A percentile compares a stretch with the other conserved stretches of the same genome.
Conservation (phyloP, 208 protist species). For the Leishmania braziliensis region DNA sequence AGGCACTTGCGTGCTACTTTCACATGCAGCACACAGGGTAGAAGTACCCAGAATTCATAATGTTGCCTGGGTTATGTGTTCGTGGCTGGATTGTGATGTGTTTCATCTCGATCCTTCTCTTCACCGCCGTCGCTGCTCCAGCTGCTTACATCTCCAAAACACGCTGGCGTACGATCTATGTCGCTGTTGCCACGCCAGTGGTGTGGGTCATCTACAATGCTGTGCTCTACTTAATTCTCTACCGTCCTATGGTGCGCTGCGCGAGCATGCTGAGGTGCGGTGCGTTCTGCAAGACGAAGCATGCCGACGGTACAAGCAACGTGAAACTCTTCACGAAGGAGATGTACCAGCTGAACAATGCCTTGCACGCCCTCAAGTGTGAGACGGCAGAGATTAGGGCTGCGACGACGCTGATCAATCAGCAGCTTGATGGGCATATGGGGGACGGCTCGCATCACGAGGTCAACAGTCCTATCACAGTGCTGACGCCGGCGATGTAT, state of each 20-base stretch:
- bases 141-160: slow-evolving; percentile 42
- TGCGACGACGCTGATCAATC: slow-evolving; percentile 21
- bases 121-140: slow-evolving; percentile 60
- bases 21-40: background rate
- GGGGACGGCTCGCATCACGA: background rate
- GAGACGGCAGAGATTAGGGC: slow-evolving; percentile 33
- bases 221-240: slow-evolving; percentile 57
- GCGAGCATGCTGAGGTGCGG: slow-evolving; percentile 39
- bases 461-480: background rate
- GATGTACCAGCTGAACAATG: slow-evolving; percentile 55
- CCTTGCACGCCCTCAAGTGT: slow-evolving; percentile 35
- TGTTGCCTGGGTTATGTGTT: slow-evolving; percentile 24
- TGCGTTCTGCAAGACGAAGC: slow-evolving; percentile 27
- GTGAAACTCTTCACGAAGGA: slow-evolving; percentile 54
- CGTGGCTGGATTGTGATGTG: slow-evolving; percentile 63
- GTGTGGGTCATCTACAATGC: slow-evolving; percentile 56
- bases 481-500: background rate
- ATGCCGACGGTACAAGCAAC: slow-evolving; percentile 15
- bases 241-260: slow-evolving; percentile 46
- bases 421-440: slow-evolving; percentile 2
- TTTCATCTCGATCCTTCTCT: slow-evolving; percentile 44
- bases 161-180: slow-evolving; percentile 52
- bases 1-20: background rate
- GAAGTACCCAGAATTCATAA: background rate
- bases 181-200: slow-evolving; percentile 45